Base-by-base conservation (phyloP, 1,284 basidiomycete genomes). In the Ganoderma sp. region DNA sequence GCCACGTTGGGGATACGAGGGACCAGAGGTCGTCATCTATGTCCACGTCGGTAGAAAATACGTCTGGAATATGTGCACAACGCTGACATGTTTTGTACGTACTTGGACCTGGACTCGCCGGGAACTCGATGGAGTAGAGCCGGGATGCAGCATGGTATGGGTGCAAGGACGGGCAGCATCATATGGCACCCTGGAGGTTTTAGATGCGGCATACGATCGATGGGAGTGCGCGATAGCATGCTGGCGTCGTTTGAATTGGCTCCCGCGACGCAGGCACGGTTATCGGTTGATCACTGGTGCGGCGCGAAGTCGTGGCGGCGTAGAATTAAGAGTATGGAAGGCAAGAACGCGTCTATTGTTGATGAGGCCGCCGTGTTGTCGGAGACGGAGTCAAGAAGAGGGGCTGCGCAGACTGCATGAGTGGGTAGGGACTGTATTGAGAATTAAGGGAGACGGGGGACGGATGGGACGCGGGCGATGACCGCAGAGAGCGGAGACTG, bases 11-110 rank as follows among this genome's bases (percentile, higher is more conserved):
- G 69, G 19, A 56, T 15, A 54, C 57, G 65, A 64, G 50, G 64
- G 66, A 54, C 69, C 54, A 50, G 45, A 73, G 52, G 64, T 37
- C 56, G 57, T 68, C 64, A 65, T 60, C 43, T 59, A 45, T 45
- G 56, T 65, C 68, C 58, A 67, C 66, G 34, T 63, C 67, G 67
- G 69, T 61, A 63, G 69, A 52, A 66, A 56, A 57, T 28, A 50
- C 50, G 60, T 37, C 56, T 65, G 64, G 61, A 48, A 63, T 54
- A 70, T 66, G 58, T 60, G 65, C 19, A 45, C 8, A 25, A 12
- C 52, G 56, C 37, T 68, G 52, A 68, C 71, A 69, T 63, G 65
- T 60, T 63, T 66, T 71, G 71, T 73, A 73, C 67, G 71, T 71
- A 71, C 48, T 39, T 48, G 50, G 54, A 67, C 68, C 67, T 67